These are phyloP conservation scores for Pseudocercospora cruenta DNA, from an alignment of 2,329 filamentous ascomycete species.

Conservation along the genomic window DNA sequence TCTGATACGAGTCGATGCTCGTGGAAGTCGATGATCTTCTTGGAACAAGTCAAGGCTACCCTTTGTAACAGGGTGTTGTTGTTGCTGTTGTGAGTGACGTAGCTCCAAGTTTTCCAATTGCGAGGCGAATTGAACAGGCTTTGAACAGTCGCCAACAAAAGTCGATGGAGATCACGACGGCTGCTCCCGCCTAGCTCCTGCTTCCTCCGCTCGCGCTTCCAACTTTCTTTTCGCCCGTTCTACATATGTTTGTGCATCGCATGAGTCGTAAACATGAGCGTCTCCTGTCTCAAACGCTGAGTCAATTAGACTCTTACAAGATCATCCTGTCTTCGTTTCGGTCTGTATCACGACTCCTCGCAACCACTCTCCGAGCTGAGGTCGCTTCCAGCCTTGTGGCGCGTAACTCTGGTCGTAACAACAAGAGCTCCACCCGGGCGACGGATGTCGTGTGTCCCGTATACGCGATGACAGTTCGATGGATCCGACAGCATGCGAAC, in stretches of 20 bases:
- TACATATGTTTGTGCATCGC: conserved; percentile 1
- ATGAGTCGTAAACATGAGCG: neutral
- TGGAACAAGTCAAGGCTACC: conserved; percentile 11
- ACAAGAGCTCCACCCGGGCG: neutral
- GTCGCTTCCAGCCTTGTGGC: neutral
- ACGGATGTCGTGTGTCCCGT: neutral
- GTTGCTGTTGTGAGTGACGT: conserved; percentile 5
- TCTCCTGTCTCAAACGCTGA: conserved; percentile 2
- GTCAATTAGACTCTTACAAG: neutral
- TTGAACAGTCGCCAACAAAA: neutral
- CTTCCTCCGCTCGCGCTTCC: neutral
- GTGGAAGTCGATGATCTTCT: conserved; percentile 6
- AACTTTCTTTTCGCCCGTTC: conserved; percentile 5
- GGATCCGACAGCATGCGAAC: conserved; percentile 1
- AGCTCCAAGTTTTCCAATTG: neutral
- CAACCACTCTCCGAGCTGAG: neutral
- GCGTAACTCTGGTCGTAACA: neutral
- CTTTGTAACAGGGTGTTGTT: conserved; percentile 16
- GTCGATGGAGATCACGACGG: conserved; percentile 3
- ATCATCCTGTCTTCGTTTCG: neutral
- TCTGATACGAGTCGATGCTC: conserved; percentile 5
- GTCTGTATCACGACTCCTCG: neutral
- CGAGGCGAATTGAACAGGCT: conserved; percentile 2
- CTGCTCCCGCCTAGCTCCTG: neutral
- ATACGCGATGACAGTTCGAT: neutral